Conservation (phyloP, 2,329 filamentous ascomycete genomes). For the Alternaria solani region DNA sequence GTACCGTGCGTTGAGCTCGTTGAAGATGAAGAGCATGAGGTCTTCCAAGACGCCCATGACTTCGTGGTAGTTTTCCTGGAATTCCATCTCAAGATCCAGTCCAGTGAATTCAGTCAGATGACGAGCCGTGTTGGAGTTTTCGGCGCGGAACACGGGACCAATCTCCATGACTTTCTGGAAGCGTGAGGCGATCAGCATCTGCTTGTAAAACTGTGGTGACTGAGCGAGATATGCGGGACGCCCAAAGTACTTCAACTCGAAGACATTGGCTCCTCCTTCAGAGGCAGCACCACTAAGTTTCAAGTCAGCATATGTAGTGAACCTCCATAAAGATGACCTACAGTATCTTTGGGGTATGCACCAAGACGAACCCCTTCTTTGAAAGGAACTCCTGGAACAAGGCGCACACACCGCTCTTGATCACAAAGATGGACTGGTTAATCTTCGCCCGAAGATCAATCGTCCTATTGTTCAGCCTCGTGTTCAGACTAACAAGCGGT, state of each 20-base stretch:
- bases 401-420: conserved; percentile 70
- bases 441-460: conserved; percentile 92
- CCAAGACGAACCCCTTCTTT: conserved; percentile 76
- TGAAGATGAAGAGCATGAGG: conserved; percentile 81
- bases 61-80: conserved; percentile 79
- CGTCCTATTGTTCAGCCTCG: conserved; percentile 87
- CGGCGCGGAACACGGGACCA: conserved; percentile 84
- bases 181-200: conserved; percentile 82
- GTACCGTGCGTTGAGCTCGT: conserved; percentile 72
- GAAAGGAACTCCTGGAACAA: conserved; percentile 83
- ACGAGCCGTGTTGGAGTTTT: conserved; percentile 83
- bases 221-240: conserved; percentile 81
- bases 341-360: conserved; percentile 79
- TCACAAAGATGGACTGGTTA: conserved; percentile 85
- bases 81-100: conserved; percentile 90
- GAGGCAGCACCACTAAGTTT: conserved; percentile 72
- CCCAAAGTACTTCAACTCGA: conserved; percentile 88
- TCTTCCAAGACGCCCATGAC: conserved; percentile 76
- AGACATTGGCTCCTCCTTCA: conserved; percentile 92
- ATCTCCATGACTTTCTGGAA: conserved; percentile 81
- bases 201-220: conserved; percentile 87
- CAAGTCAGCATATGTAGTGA: background rate
- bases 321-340: background rate
- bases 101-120: conserved; percentile 91
- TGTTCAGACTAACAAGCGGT: conserved; percentile 81